A percentile compares a stretch with the other conserved stretches of the same genome.
phyloP scores from a whole-genome alignment of 495 filamentous ascomycete species.

The Evansstolkia leycettana region DNA sequence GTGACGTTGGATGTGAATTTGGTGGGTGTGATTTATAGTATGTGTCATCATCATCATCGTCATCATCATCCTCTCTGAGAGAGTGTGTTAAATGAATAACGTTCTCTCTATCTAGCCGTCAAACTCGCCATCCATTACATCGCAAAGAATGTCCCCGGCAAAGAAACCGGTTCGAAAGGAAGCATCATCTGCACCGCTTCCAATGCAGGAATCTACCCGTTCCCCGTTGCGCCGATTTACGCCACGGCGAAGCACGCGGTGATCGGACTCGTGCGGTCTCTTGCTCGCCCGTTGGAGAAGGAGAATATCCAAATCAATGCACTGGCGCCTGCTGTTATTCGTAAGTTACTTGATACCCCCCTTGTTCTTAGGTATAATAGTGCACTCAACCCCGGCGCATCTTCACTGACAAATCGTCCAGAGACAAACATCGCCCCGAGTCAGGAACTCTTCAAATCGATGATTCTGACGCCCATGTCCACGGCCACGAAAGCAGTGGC shows the following conservation, averaged over 20 bases:
- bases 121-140: slow-evolving; percentile 42
- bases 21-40: slow-evolving; percentile 35
- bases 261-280: slow-evolving; percentile 37
- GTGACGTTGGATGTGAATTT: slow-evolving; percentile 36
- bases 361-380: neutral
- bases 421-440: slow-evolving; percentile 36
- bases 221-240: slow-evolving; percentile 44
- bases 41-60: slow-evolving; percentile 11
- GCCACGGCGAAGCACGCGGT: slow-evolving; percentile 38
- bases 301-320: slow-evolving; percentile 41
- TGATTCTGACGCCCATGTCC: slow-evolving; percentile 41
- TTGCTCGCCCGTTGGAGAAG: slow-evolving; percentile 21
- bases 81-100: too few relatives aligned
- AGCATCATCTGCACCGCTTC: slow-evolving; percentile 44
- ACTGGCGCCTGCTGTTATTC: slow-evolving; percentile 38
- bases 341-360: slow-evolving; percentile 11
- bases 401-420: slow-evolving; percentile 7
- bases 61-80: neutral
- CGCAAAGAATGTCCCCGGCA: slow-evolving; percentile 22
- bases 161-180: slow-evolving; percentile 18
- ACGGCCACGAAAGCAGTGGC: slow-evolving; percentile 33
- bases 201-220: slow-evolving; percentile 43
- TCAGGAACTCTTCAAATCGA: slow-evolving; percentile 31
- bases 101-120: slow-evolving; percentile 34
- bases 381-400: too few relatives aligned